Base-by-base conservation (phyloP, 2,329 filamentous ascomycete species). In the Fusarium sp. region DNA sequence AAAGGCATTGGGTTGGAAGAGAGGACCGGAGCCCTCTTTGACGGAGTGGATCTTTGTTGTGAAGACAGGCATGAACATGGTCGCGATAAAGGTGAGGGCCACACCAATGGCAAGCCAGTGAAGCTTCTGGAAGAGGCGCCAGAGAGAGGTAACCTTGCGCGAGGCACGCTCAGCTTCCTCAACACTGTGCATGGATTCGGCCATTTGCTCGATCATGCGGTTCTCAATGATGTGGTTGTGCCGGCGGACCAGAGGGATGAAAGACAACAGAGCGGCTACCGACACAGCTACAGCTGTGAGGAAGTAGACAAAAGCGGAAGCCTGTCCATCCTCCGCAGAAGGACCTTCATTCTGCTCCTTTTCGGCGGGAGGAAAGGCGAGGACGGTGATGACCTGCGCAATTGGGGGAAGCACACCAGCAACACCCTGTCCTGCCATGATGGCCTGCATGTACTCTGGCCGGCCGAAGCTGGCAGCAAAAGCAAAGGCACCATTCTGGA, bases 1-100 rank as follows among this genome's bases (percentile, higher is more conserved):
- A 81, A 98, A 99, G 18, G 92, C 91, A 1, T 91, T 87, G 0
- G 94, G 91, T 62, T 91, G 90, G 74, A 97, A 90, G 18, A 97
- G 84, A 18, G 88, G 85, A 14, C 89, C 86, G 9, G 80, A 71
- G 71, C 76, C 80, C 68, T 79, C 77, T 27, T 79, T 77, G 13
- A 88, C 85, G 10, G 88, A 89, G 36, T 84, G 78, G 72, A 86
- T 92, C 82, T 92, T 91, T 66, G 88, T 85, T 0, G 97, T 98
- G 83, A 97, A 97, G 70, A 98, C 94, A 1, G 97, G 97, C 85
- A 95, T 98, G 81, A 97, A 91, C 96, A 99, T 98, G 59, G 95
- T 95, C 64, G 96, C 85, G 47, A 88, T 84, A 79, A 98, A 98
- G 80, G 92, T 95, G 73, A 95, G 81, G 78, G 94, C 95, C 16